Conservation (phyloP, 495 filamentous ascomycete species). For the Penicillium fimorum region DNA sequence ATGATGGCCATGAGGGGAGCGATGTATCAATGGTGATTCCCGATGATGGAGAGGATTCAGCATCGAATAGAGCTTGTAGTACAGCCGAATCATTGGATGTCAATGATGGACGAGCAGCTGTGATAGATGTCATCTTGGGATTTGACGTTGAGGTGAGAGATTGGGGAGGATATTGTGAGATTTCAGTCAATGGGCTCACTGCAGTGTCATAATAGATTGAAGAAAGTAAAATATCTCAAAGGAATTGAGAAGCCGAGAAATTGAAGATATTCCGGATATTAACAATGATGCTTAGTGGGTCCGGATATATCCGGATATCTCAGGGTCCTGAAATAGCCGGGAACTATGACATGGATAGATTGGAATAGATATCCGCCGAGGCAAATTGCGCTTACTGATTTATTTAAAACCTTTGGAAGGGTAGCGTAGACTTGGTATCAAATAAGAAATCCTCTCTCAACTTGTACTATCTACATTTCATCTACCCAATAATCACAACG, state of each 20-base stretch:
- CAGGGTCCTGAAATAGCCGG: constrained; percentile 16
- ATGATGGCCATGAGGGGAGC: constrained; percentile 58
- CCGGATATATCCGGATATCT: constrained; percentile 27
- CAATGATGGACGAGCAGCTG: constrained; percentile 48
- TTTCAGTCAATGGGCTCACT: not conserved
- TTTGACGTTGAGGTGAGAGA: not conserved
- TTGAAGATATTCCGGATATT: constrained; percentile 2
- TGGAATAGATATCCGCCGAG: constrained; percentile 12
- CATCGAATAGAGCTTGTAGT: constrained; percentile 76
- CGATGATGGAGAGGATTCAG: constrained; percentile 62
- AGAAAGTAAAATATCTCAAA: not conserved
- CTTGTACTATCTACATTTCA: not conserved
- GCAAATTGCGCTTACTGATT: constrained; percentile 15
- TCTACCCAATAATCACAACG: constrained; percentile 2
- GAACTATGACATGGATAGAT: constrained; percentile 1
- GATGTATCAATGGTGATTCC: constrained; percentile 53
- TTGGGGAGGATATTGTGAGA: not conserved
- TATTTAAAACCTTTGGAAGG: not conserved
- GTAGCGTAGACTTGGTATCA: not conserved
- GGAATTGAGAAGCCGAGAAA: not conserved
- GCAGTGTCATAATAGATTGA: not conserved
- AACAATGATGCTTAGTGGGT: constrained; percentile 2
- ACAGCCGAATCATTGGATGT: constrained; percentile 68
- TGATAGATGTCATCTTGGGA: constrained; percentile 39
- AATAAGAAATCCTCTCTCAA: constrained; percentile 6